Percentiles rank a stretch among this genome's conserved stretches.
Conservation (phyloP, 1,284 basidiomycete genomes). For the Cryptococcus deneoformans region DNA sequence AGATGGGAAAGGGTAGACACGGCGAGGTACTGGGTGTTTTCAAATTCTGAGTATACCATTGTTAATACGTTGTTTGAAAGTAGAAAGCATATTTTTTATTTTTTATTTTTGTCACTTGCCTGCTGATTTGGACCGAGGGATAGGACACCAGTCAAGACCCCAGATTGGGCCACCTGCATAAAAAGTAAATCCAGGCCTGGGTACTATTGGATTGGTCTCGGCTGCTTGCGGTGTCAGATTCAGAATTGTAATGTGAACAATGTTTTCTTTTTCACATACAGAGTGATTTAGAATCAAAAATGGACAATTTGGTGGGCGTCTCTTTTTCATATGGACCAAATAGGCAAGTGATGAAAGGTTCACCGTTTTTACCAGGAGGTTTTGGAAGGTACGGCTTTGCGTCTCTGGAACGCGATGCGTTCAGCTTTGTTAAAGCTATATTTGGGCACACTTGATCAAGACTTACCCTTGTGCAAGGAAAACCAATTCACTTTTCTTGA, state of each 20-base stretch:
- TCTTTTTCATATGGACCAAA: constrained; percentile 16
- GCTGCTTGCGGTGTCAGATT: not conserved
- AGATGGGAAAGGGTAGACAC: constrained; percentile 63
- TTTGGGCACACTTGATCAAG: not conserved
- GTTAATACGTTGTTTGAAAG: too few relatives aligned
- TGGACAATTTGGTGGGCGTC: constrained; percentile 8
- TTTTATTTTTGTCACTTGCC: too few relatives aligned
- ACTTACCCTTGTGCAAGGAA: constrained; percentile 26
- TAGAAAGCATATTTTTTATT: too few relatives aligned
- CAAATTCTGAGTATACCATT: constrained; percentile 51
- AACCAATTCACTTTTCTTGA: constrained; percentile 12
- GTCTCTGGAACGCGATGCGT: too few relatives aligned
- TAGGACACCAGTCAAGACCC: constrained; percentile 87
- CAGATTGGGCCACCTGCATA: constrained; percentile 80
- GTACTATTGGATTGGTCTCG: constrained; percentile 7
- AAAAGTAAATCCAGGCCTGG: constrained; percentile 47
- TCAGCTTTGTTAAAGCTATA: not conserved
- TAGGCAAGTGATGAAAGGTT: not conserved
- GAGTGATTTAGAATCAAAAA: constrained; percentile 20
- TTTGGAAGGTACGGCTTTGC: constrained; percentile 27
- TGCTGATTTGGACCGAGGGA: constrained; percentile 59
- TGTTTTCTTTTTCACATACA: too few relatives aligned
- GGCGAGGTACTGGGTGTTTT: constrained; percentile 71
- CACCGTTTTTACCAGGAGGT: not conserved
- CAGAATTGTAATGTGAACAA: too few relatives aligned